Base-by-base conservation (phyloP, 345 rosid species). In the Brassica cretica region DNA sequence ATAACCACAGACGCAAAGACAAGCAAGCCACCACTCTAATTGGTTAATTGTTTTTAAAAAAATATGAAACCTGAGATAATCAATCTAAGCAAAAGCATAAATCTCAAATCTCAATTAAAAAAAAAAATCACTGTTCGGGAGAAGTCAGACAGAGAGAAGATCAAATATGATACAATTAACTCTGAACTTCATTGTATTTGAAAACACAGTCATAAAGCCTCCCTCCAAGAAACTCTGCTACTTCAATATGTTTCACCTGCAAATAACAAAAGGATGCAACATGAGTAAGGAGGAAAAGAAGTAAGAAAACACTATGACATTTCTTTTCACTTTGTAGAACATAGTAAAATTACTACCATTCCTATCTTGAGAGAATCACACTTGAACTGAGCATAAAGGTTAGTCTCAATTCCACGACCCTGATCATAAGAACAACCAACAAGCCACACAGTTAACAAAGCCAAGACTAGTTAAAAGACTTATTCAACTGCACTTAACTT, bases 391-490 rank as follows among this genome's bases (percentile, higher is more conserved):
- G 98, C 97, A 68, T 96, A 90, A 41, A 96, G 97, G 78, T 96
- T 96, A 37, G 98, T 96, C 89, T 96, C 98, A 70, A 93, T 93
- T 60, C 96, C 99, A 60, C 97, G 98, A 65, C 99, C 99, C 98
- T 96, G 88, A 82, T 32, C 44, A 64, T 69, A 66, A 69, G 12
- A 78, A 71, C 18, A 0, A 70, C 62, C 19, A 68, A 15, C 6
- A 8, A 71, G 18, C 58, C 24, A 64, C 24, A 65, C 27, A 66
- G 29, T 29, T 37, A 68, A 60, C 71, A 65, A 78, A 58, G 3
- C 33, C 60, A 29, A 76, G 32, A 70, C 35, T 12, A 37, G 71
- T 61, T 49, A 30, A 14, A 27, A 11, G 25, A n/a, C 4, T 41
- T 66, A 5, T 61, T 60, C 58, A 44, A 67, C 1, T 12, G 9